Conservation (phyloP, 495 filamentous ascomycete species). For the Extremus antarcticus region DNA sequence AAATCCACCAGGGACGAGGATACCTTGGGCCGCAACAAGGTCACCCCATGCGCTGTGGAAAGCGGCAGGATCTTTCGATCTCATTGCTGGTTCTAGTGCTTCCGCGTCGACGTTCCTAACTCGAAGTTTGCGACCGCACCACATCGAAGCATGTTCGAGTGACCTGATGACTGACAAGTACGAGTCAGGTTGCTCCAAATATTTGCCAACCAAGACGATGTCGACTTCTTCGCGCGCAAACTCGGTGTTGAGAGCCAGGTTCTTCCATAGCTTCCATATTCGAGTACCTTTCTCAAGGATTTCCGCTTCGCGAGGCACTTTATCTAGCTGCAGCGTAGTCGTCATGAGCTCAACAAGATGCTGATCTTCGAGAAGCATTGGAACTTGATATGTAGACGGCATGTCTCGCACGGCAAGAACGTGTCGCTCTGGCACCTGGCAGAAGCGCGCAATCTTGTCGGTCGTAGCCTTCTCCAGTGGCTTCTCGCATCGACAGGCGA, state of each 20-base stretch:
- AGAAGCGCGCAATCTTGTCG: constrained; percentile 78
- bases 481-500: constrained; percentile 81
- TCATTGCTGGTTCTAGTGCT: constrained; percentile 57
- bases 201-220: constrained; percentile 90
- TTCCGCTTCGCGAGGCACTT: constrained; percentile 33
- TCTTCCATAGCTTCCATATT: constrained; percentile 68
- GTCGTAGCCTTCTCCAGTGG: constrained; percentile 63
- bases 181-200: constrained; percentile 67
- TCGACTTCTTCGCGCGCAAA: constrained; percentile 53
- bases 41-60: constrained; percentile 85
- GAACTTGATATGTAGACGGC: constrained; percentile 80
- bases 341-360: constrained; percentile 53
- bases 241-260: constrained; percentile 52
- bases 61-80: constrained; percentile 49
- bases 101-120: constrained; percentile 75
- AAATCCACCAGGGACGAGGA: constrained; percentile 72
- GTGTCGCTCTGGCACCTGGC: constrained; percentile 68
- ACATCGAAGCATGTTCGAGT: constrained; percentile 86
- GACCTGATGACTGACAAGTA: constrained; percentile 76
- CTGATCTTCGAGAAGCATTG: constrained; percentile 75
- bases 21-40: constrained; percentile 58
- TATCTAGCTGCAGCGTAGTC: constrained; percentile 48
- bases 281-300: constrained; percentile 45
- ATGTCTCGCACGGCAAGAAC: constrained; percentile 82
- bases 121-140: constrained; percentile 65